Conservation (phyloP, 208 protist species). For the Leishmania guyanensis region DNA sequence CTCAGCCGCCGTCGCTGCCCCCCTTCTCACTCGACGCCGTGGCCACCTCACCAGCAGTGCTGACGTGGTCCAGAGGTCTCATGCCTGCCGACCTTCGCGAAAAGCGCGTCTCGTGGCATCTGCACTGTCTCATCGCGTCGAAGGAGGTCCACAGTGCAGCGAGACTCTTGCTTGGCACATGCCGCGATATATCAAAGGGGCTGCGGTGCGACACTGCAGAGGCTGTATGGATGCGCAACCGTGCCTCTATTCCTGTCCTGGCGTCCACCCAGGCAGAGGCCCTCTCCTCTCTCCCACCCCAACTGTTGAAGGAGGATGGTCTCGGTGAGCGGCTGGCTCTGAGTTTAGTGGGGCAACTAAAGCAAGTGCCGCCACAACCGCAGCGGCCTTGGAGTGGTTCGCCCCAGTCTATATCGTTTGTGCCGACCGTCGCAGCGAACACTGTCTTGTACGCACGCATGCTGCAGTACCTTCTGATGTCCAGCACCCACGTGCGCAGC, state of each 20-base stretch:
- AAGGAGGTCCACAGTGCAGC: constrained; percentile 20
- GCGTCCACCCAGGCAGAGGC: constrained; percentile 25
- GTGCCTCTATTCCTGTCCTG: constrained; percentile 11
- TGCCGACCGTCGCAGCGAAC: constrained; percentile 37
- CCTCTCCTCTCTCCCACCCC: constrained; percentile 21
- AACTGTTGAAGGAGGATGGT: constrained; percentile 13
- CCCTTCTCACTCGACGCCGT: constrained; percentile 12
- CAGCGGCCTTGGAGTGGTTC: constrained; percentile 8
- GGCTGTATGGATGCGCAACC: neutral
- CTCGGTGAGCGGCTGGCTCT: constrained; percentile 17
- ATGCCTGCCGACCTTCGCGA: constrained; percentile 11
- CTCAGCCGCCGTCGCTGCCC: constrained; percentile 12
- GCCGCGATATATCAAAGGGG: constrained; percentile 5
- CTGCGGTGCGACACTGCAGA: neutral
- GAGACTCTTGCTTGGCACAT: constrained; percentile 18
- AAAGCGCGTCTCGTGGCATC: constrained; percentile 46
- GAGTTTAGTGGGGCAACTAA: constrained; percentile 23
- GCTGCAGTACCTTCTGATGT: constrained; percentile 38
- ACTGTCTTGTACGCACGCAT: constrained; percentile 48
- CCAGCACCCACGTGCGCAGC: constrained; percentile 16
- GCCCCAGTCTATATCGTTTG: constrained; percentile 13
- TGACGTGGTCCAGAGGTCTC: constrained; percentile 9
- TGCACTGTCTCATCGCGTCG: constrained; percentile 43
- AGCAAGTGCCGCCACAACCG: neutral
- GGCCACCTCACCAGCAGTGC: neutral